Evolutionary conservation across 2,329 filamentous ascomycete species (phyloP), one percentile per base, ranked within the genome.

Genomic region (Alternaria angustiovoidea): DNA sequence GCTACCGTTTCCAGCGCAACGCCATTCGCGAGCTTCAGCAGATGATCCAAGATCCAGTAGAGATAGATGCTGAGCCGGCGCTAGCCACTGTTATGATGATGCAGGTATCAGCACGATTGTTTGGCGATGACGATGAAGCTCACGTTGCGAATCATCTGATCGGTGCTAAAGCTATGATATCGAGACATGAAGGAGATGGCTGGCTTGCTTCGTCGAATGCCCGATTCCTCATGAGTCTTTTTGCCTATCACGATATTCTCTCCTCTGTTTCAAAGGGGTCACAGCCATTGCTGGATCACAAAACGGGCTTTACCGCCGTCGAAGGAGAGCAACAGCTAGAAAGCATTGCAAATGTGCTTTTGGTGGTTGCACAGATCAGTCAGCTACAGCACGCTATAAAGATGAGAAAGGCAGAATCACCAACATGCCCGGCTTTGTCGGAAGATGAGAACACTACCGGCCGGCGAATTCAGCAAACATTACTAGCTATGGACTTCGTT

Each of bases 41-140:
- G 0, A 62, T 73, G 20, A 72, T 75, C 5, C 67, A 70, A 20
- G 62, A 70, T 28, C 71, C 72, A 34, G 34, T 41, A 11, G 57
- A 68, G 12, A 57, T 65, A 7, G 56, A 64, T 9, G 51, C 59
- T 4, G 73, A 76, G 41, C 61, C 69, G 1, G 67, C 70, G 24
- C 59, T 76, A 9, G 72, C 73, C 9, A 75, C 73, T 9, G 70
- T 75, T 8, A 54, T 76, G 53, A 76, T 75, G 72, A 76, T 76
- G 73, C 73, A 76, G 36, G 65, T 76, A 20, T 76, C 71, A 5
- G 66, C 67, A 34, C 70, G 72, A 5, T 48, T 75, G 2, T 72
- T 74, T 24, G 68, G 68, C 14, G 12, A 36, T 4, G 69, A 74
- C 26, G 64, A 68, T 14, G 72, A 74, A 55, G 61, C 54, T 0